Percentiles rank a stretch among this genome's conserved stretches.
Evolutionary conservation across 306 rosid species (phyloP).

Genomic region (Prunus mira): DNA sequence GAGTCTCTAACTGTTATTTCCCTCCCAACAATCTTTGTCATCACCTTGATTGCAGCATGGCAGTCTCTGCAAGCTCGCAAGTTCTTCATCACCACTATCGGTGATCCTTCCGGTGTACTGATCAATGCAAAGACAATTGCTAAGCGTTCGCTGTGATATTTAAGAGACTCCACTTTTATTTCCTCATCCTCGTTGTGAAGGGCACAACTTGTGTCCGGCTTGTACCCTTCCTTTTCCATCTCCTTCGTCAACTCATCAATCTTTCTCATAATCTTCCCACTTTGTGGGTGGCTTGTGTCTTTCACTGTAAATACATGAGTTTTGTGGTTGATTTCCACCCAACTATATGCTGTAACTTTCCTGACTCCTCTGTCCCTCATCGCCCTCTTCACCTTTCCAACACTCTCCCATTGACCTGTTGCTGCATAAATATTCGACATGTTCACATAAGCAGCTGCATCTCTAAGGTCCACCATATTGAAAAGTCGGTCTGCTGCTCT

Average conservation of each 20-base stretch:
- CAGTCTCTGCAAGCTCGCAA: conserved; percentile 80
- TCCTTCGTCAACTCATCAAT: conserved; percentile 48
- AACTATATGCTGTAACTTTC: conserved; percentile 76
- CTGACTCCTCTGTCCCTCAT: conserved; percentile 79
- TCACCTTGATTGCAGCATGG: conserved; percentile 67
- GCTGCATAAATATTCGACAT: conserved; percentile 87
- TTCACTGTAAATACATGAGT: conserved; percentile 69
- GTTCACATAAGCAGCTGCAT: conserved; percentile 74
- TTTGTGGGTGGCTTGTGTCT: conserved; percentile 59
- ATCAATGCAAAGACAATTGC: conserved; percentile 85
- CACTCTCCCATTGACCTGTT: conserved; percentile 84
- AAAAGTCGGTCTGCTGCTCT: conserved; percentile 72
- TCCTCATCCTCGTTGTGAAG: conserved; percentile 73
- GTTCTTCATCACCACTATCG: conserved; percentile 80
- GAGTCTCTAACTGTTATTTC: conserved; percentile 77
- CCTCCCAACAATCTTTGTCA: conserved; percentile 52
- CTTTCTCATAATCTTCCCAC: conserved; percentile 52
- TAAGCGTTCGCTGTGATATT: conserved; percentile 83
- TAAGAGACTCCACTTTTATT: conserved; percentile 63
- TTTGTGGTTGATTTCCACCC: conserved; percentile 76
- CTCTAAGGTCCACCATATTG: conserved; percentile 59
- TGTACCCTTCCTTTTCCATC: conserved; percentile 76
- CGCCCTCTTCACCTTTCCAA: conserved; percentile 70
- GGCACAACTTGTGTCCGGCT: conserved; percentile 71
- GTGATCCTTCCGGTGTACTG: conserved; percentile 66